phyloP scores from a whole-genome alignment of 805 yeast genomes.

The Metschnikowia borealis region DNA sequence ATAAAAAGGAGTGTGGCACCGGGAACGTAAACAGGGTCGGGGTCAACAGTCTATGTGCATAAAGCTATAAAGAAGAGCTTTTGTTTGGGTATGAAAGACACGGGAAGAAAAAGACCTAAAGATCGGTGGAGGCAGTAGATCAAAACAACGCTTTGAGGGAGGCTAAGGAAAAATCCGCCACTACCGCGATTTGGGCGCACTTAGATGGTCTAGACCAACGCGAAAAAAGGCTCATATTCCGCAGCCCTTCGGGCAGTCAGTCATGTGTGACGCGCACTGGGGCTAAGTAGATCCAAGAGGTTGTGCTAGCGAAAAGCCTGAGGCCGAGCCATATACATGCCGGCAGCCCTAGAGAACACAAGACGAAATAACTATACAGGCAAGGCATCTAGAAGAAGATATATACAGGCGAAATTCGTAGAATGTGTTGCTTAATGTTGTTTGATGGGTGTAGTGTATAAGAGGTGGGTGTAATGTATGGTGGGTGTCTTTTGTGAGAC shows the following conservation, averaged over 20 bases:
- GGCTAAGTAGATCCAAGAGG: no score
- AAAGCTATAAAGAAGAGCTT: not conserved
- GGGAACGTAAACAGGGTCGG: not conserved
- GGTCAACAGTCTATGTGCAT: not conserved
- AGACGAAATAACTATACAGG: no score
- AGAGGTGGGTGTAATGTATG: no score
- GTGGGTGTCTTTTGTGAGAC: no score
- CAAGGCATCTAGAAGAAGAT: not conserved
- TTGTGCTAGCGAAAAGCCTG: not conserved
- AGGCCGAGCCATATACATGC: not conserved
- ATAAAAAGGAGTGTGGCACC: not conserved
- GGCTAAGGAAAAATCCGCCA: slow-evolving; percentile 1
- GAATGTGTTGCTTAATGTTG: no score
- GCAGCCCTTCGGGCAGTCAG: not conserved
- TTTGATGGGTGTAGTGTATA: no score
- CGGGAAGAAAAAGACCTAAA: not conserved
- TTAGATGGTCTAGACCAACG: slow-evolving; percentile 3
- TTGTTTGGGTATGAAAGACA: not conserved
- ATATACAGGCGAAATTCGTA: no score
- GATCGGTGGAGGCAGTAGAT: not conserved
- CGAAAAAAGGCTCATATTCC: not conserved
- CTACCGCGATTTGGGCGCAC: slow-evolving; percentile 2
- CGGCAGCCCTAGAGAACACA: no score
- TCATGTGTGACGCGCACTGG: not conserved
- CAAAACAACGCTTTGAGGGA: not conserved